Base-by-base conservation (phyloP, 352 stramenopile species). In the Globisporangium uncinulatum region DNA sequence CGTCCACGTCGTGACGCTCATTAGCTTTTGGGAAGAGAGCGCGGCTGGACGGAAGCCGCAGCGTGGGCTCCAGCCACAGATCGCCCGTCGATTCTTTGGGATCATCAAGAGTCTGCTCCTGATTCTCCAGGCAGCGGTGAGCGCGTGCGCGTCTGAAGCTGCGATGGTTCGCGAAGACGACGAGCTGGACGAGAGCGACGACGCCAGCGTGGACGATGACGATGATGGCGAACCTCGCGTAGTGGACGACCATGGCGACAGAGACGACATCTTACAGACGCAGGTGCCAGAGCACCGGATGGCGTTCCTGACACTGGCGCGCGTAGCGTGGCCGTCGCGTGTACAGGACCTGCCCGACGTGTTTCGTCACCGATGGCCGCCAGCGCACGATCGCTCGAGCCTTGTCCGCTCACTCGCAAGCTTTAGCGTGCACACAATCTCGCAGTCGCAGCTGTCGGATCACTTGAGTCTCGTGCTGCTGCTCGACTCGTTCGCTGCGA, bases 21-120 rank as follows among this genome's bases (percentile, higher is more conserved):
- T 92, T 39, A 83, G 70, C 10, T 94, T 89, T 63, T 94, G 82
- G 82, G 79, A 92, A 56, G 82, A 94, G 50, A 88, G 74, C 54
- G 81, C 80, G 21, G 67, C 67, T 4, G 84, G 82, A 21, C 68
- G 69, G 20, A 91, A 86, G 29, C 71, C 79, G 0, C 74, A 89
- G 57, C 76, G 81, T 39, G 83, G 80, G 14, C 65, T 94, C 14
- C 79, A 94, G 51, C 82, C 84, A 7, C 74, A 89, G 60, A 77
- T 92, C 17, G 80, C 84, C 39, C 65, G 82, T 31, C 69, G 81
- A 14, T 94, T 94, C 42, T 91, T 94, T 19, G 61, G 68, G 11
- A 91, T 94, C 44, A 89, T 92, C 59, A 67, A 83, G 44, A 73
- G 67, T 10, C 56, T 92, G 10, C 61, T 94, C 13, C 54, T 70